A percentile compares a stretch with the other conserved stretches of the same genome.
Conservation (phyloP, 2,329 filamentous ascomycete species). For the Chaetothyriales sp. region DNA sequence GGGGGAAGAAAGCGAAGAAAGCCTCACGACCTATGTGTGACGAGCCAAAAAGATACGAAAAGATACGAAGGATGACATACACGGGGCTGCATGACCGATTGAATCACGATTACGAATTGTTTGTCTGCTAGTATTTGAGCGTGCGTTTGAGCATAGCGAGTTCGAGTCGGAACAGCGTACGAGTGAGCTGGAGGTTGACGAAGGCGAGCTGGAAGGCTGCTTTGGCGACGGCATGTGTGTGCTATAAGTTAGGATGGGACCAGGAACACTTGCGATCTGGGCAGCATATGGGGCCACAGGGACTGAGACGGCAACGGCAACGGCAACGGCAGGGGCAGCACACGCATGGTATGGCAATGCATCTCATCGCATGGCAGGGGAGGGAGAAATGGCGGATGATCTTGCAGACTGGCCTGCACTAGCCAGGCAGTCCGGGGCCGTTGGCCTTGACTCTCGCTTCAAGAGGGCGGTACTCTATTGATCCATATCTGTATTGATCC, state of each 20-base stretch:
- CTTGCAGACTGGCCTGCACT: too few species aligned
- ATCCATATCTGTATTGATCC: too few species aligned
- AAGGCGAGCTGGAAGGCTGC: not conserved
- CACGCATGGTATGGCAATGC: not conserved
- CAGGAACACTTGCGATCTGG: not conserved
- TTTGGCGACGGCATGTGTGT: not conserved
- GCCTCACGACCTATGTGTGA: not conserved
- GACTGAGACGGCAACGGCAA: not conserved
- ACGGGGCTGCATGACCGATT: not conserved
- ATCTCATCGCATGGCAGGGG: not conserved
- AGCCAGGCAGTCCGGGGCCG: too few species aligned
- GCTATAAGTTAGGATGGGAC: not conserved
- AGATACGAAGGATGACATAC: not conserved
- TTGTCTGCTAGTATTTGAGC: not conserved
- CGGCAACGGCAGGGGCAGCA: not conserved
- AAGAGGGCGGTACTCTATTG: too few species aligned
- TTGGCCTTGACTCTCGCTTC: too few species aligned
- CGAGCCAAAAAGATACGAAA: not conserved
- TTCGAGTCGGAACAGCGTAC: not conserved
- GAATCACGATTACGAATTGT: not conserved
- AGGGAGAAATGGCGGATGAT: not conserved
- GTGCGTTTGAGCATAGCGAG: not conserved
- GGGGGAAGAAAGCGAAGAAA: too few species aligned
- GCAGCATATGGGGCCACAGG: not conserved
- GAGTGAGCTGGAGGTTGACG: not conserved